These are phyloP conservation scores for Hypomyces rosellus DNA, from an alignment of 2,329 filamentous ascomycete species.

Conservation along the genomic window DNA sequence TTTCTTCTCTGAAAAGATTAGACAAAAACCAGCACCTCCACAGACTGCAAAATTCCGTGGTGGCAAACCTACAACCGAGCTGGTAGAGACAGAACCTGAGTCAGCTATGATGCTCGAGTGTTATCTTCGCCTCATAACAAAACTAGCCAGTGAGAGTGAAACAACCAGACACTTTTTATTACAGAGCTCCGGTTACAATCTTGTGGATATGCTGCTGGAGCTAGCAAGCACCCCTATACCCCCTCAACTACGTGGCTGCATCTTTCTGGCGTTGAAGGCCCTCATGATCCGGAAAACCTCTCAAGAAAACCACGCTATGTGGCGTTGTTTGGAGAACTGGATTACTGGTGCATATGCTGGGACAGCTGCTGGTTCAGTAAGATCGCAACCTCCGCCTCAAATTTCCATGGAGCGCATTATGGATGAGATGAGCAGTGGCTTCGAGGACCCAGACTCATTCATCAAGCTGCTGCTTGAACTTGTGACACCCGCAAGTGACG, in stretches of 20 bases:
- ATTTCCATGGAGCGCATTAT: conserved; percentile 59
- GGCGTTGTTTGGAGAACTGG: conserved; percentile 75
- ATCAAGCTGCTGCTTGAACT: conserved; percentile 70
- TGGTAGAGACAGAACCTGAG: conserved; percentile 79
- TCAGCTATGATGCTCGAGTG: conserved; percentile 95
- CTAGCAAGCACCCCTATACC: conserved; percentile 73
- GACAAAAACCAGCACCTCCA: conserved; percentile 56
- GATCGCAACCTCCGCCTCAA: conserved; percentile 27
- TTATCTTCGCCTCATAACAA: conserved; percentile 81
- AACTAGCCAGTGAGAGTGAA: conserved; percentile 69
- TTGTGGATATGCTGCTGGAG: conserved; percentile 70
- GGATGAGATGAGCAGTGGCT: conserved; percentile 66
- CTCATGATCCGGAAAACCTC: conserved; percentile 69
- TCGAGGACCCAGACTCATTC: conserved; percentile 82
- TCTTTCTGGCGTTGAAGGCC: conserved; percentile 71
- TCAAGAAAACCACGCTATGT: conserved; percentile 65
- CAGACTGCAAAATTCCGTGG: conserved; percentile 41
- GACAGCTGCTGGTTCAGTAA: conserved; percentile 27
- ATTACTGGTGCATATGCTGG: conserved; percentile 54
- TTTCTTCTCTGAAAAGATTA: conserved; percentile 73
- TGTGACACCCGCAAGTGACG: conserved; percentile 57
- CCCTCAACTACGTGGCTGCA: conserved; percentile 71
- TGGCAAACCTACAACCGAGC: conserved; percentile 56
- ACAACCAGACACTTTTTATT: conserved; percentile 69
- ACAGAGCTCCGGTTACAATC: conserved; percentile 54